These are phyloP conservation scores for Elongisporangium prolatum DNA, from an alignment of 352 stramenopile species.

Conservation along the genomic window DNA sequence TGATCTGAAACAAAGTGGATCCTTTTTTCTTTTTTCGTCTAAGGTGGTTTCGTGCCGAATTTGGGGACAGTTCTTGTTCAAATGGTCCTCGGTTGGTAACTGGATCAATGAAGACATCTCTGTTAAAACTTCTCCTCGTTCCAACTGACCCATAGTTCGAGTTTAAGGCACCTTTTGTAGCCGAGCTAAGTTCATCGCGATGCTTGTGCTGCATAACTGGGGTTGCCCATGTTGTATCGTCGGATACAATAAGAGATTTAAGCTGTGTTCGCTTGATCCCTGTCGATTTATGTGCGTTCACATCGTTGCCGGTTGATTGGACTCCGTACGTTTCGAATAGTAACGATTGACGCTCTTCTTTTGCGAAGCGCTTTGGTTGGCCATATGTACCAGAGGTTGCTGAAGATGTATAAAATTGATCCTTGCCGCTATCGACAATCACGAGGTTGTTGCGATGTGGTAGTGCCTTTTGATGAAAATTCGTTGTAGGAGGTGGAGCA, in stretches of 20 bases:
- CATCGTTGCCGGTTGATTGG: constrained; percentile 5
- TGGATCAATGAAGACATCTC: constrained; percentile 7
- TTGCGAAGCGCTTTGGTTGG: constrained; percentile 31
- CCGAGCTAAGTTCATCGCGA: background rate
- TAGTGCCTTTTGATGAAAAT: constrained; percentile 7
- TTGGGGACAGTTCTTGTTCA: constrained; percentile 8
- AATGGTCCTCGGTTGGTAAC: constrained; percentile 7
- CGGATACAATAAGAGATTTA: constrained; percentile 41
- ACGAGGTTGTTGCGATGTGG: constrained; percentile 35
- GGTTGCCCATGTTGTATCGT: constrained; percentile 28
- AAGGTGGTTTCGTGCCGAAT: constrained; percentile 1
- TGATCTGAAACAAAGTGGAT: constrained; percentile 25
- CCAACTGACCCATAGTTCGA: background rate
- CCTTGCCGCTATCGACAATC: constrained; percentile 29
- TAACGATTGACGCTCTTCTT: constrained; percentile 46
- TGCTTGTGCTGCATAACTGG: constrained; percentile 15
- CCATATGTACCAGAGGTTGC: constrained; percentile 1
- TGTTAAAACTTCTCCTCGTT: constrained; percentile 4
- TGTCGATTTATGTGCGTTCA: constrained; percentile 9
- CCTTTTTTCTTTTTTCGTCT: constrained; percentile 31
- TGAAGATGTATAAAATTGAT: constrained; percentile 5
- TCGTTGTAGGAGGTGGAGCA: background rate
- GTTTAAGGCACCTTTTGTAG: background rate
- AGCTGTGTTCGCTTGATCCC: constrained; percentile 60
- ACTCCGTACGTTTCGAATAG: constrained; percentile 72